phyloP scores from a whole-genome alignment of 2,329 filamentous ascomycete species.

The Gyromitra esculenta region DNA sequence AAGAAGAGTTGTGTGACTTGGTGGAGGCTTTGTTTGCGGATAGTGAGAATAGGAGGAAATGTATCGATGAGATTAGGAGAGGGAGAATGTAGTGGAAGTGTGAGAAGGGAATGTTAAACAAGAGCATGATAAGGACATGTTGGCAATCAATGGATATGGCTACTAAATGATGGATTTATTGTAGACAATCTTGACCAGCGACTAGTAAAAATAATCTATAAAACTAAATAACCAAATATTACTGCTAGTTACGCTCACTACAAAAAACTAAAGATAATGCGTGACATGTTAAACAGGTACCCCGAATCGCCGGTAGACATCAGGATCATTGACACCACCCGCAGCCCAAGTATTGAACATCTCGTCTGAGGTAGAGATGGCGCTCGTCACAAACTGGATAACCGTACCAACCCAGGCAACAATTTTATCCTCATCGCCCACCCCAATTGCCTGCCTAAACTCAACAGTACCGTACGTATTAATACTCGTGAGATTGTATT shows the following conservation, averaged over 20 bases:
- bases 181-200: background rate
- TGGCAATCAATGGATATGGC: background rate
- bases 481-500: conserved; percentile 22
- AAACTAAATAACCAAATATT: too few species aligned
- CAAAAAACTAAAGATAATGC: background rate
- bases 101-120: background rate
- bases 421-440: background rate
- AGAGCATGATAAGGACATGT: background rate
- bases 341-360: conserved; percentile 9
- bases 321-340: conserved; percentile 13
- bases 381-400: conserved; percentile 4
- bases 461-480: background rate
- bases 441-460: conserved; percentile 29
- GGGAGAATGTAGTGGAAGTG: conserved; percentile 12
- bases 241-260: background rate
- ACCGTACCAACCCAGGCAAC: conserved; percentile 11
- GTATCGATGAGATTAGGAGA: conserved; percentile 56
- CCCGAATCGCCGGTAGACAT: conserved; percentile 12
- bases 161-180: background rate
- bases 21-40: conserved; percentile 57
- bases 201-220: background rate
- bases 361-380: conserved; percentile 20
- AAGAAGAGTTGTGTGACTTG: conserved; percentile 56
- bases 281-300: conserved; percentile 1
- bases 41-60: conserved; percentile 55